These are phyloP conservation scores for Phytophthora boehmeriae DNA, from an alignment of 352 stramenopile species.

Conservation along the genomic window DNA sequence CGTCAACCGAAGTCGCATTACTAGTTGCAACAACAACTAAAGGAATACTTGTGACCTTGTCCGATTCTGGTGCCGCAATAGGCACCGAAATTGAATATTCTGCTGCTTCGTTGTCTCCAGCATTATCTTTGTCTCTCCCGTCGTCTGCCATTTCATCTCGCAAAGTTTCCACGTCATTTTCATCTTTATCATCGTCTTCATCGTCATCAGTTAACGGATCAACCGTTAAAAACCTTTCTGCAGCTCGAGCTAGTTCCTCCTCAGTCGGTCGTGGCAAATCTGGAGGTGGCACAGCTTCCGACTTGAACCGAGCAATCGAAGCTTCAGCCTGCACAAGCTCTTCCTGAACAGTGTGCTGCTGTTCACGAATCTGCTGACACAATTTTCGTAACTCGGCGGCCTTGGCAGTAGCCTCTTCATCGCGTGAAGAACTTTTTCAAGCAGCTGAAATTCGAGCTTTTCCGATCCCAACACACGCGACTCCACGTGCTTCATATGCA, in stretches of 20 bases:
- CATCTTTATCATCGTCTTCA: constrained; percentile 18
- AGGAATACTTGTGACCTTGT: neutral
- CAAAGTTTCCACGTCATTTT: constrained; percentile 10
- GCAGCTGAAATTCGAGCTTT: constrained; percentile 66
- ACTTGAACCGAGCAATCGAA: constrained; percentile 40
- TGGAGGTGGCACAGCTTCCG: constrained; percentile 20
- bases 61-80: neutral
- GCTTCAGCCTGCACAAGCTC: constrained; percentile 37
- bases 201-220: constrained; percentile 22
- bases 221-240: constrained; percentile 39
- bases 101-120: neutral
- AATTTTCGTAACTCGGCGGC: constrained; percentile 38
- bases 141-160: neutral
- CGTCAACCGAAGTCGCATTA: neutral
- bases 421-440: constrained; percentile 66
- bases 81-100: neutral
- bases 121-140: neutral
- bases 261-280: constrained; percentile 36
- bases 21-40: constrained; percentile 1
- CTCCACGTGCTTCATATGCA: constrained; percentile 70
- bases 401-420: constrained; percentile 54
- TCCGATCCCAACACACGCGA: constrained; percentile 50
- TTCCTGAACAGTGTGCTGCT: constrained; percentile 33
- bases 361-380: constrained; percentile 37
- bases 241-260: constrained; percentile 45